Base-by-base conservation (phyloP, 2,329 filamentous ascomycete genomes). In the Ophiocordyceps unilateralis region DNA sequence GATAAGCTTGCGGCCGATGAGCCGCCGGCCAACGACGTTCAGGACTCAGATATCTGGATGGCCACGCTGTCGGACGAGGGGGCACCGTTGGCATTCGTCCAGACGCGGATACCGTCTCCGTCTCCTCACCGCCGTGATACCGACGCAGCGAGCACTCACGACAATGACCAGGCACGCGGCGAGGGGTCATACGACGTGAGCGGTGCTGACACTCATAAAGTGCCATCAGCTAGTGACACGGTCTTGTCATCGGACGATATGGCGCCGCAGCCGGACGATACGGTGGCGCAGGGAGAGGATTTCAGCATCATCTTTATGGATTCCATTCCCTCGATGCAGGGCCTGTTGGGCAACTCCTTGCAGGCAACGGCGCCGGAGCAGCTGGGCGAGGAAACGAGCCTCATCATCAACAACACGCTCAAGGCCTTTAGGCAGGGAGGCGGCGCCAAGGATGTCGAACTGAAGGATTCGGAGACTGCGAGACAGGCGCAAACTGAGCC, bases 281-380 rank as follows among this genome's bases (percentile, higher is more conserved):
- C 63, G 0, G 62, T 69, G 40, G 61, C 63, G 4, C 63, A 69
- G n/a, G 65, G 60, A 15, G 72, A 76, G 46, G 68, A 70, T 34
- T 75, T 76, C 47, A 76, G 71, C 52, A 75, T 75, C 70, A 76
- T 76, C 44, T 70, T 70, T 26, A 64, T 74, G 46, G 65, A 72
- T 39, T 72, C 70, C 2, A 58, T 76, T 17, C 69, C 67, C 2
- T 72, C 70, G 0, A 59, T 74, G 43, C 66, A 67, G 30, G 62
- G 58, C 2, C 62, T 62, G 30, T 57, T 64, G 44, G 54, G 55
- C 37, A 57, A 53, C 45, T 57, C 56, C 17, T 49, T 56, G 10
- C 55, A 58, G 21, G 53, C 57, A 3, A 56, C 58, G 2, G 50
- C 54, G 1, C 54, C 62, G 4, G 59, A 64, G 9, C 68, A 73